phyloP scores from a whole-genome alignment of 805 yeast genomes.

The Candida ovalis region DNA sequence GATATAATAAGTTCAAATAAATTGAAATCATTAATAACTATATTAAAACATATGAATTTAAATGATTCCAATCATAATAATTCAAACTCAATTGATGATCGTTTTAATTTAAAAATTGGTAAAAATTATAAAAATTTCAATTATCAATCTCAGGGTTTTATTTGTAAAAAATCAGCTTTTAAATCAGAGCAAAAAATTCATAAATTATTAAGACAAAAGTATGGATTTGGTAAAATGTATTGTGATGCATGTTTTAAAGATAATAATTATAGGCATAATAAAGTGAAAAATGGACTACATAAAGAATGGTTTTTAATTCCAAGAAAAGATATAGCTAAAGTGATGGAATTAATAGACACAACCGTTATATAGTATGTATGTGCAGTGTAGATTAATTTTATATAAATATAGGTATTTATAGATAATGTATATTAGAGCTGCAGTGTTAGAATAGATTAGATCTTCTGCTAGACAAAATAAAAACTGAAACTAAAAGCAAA shows the following conservation, averaged over 20 bases:
- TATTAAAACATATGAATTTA: constrained; percentile 9
- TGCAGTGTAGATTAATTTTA: background rate
- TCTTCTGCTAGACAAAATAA: no score
- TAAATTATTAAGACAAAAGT: constrained; percentile 31
- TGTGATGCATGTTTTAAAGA: constrained; percentile 42
- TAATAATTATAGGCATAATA: constrained; percentile 1
- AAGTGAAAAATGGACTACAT: constrained; percentile 31
- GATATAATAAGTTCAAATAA: constrained; percentile 16
- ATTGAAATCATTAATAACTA: constrained; percentile 9
- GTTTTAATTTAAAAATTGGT: no score
- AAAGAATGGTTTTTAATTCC: constrained; percentile 59
- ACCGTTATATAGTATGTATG: constrained; percentile 4
- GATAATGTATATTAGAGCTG: background rate
- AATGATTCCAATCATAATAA: background rate
- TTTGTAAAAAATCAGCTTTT: constrained; percentile 27
- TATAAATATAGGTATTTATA: background rate
- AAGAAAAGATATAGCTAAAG: constrained; percentile 31
- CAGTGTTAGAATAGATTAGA: no score
- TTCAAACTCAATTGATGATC: no score
- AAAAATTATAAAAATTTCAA: constrained; percentile 19
- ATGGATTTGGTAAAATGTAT: constrained; percentile 45
- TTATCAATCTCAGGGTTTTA: constrained; percentile 33
- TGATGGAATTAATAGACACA: constrained; percentile 34
- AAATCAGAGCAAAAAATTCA: constrained; percentile 43
- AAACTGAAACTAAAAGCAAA: no score